A percentile compares a stretch with the other conserved stretches of the same genome.
These are phyloP conservation scores for Russula abietina DNA, from an alignment of 768 basidiomycete species.

Conservation along the genomic window DNA sequence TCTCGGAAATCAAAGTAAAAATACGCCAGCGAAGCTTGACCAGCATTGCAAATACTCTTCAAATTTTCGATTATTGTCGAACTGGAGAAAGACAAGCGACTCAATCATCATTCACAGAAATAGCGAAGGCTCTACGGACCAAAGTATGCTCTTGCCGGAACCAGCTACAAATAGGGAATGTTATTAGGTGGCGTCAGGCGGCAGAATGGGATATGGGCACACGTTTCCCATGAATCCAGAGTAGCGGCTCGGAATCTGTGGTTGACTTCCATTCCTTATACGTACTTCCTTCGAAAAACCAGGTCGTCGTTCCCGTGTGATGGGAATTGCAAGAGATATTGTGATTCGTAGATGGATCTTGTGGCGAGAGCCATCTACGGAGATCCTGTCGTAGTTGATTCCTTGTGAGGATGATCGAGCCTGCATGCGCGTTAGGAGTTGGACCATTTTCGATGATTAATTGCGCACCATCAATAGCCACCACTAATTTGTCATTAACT, in stretches of 20 bases:
- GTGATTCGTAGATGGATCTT: too few relatives aligned
- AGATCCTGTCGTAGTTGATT: too few relatives aligned
- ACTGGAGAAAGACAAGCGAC: not conserved
- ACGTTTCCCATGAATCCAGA: conserved; percentile 12
- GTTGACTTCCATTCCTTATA: not conserved
- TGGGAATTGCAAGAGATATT: too few relatives aligned
- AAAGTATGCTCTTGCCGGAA: conserved; percentile 10
- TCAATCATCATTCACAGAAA: not conserved
- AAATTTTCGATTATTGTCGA: conserved; percentile 1
- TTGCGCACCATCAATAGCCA: too few relatives aligned
- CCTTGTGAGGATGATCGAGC: too few relatives aligned
- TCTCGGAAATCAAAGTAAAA: conserved; percentile 3
- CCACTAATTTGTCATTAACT: too few relatives aligned
- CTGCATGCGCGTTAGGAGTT: too few relatives aligned
- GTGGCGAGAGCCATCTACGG: not conserved
- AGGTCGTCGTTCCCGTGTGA: too few relatives aligned
- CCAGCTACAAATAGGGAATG: not conserved
- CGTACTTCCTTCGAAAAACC: not conserved
- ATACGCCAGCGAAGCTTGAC: not conserved
- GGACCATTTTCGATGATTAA: too few relatives aligned
- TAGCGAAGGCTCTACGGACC: not conserved
- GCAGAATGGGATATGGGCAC: not conserved
- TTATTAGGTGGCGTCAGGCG: not conserved
- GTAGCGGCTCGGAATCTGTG: not conserved
- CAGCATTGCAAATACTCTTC: not conserved